Evolutionary conservation across 2,329 filamentous ascomycete genomes (phyloP).

Genomic region (Aureobasidium pullulans): DNA sequence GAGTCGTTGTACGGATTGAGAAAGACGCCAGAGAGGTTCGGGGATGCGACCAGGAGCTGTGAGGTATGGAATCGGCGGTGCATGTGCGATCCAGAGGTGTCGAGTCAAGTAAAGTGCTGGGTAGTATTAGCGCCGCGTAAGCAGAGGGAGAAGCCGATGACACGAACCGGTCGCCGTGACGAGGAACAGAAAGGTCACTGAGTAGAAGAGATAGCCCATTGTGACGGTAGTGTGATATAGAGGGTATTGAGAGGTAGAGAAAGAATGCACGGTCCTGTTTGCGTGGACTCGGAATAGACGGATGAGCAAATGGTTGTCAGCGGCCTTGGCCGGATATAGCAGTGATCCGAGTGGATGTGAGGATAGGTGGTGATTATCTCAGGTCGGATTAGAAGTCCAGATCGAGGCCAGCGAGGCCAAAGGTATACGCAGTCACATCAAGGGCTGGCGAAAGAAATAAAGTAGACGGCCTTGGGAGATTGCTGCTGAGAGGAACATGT

Average conservation of each 20-base stretch:
- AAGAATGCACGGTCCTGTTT: background rate
- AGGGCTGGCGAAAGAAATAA: background rate
- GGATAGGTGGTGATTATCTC: background rate
- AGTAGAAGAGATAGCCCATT: constrained; percentile 80
- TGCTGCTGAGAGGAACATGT: background rate
- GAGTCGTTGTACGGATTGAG: constrained; percentile 34
- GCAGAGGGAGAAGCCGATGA: constrained; percentile 12
- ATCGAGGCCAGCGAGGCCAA: background rate
- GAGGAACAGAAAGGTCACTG: constrained; percentile 63
- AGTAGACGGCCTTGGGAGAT: background rate
- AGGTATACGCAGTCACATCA: constrained; percentile 1
- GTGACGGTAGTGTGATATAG: constrained; percentile 4
- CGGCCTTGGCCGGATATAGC: constrained; percentile 2
- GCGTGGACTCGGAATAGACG: background rate
- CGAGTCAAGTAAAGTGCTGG: constrained; percentile 74
- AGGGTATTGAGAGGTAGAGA: background rate
- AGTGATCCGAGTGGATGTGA: background rate
- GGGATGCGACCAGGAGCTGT: constrained; percentile 42
- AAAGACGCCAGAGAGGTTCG: constrained; percentile 45
- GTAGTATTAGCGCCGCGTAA: background rate
- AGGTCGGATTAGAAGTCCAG: background rate
- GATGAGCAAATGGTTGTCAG: background rate
- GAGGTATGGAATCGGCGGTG: constrained; percentile 52
- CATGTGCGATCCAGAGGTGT: constrained; percentile 62
- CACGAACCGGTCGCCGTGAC: constrained; percentile 59